These are phyloP conservation scores for Phytophthora cactorum DNA, from an alignment of 352 stramenopile genomes.

Conservation along the genomic window DNA sequence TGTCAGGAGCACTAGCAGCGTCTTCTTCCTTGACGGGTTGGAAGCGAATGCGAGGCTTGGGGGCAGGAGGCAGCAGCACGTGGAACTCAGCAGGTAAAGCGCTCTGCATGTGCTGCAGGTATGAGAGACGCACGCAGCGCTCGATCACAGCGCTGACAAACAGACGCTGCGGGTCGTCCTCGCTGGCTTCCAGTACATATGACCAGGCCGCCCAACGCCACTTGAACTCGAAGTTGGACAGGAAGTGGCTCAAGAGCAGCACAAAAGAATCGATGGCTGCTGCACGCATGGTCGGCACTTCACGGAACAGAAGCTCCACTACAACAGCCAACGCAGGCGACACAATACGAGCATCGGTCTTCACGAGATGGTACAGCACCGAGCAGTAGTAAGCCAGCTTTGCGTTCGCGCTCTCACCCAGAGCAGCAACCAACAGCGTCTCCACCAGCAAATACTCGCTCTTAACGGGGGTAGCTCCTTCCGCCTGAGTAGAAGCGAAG, in stretches of 20 bases:
- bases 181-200: conserved; percentile 76
- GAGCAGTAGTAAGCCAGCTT: conserved; percentile 74
- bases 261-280: conserved; percentile 69
- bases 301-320: conserved; percentile 85
- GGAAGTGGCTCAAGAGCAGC: conserved; percentile 82
- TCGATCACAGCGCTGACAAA: conserved; percentile 89
- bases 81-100: conserved; percentile 79
- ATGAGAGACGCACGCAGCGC: conserved; percentile 84
- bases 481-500: conserved; percentile 46
- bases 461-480: conserved; percentile 48
- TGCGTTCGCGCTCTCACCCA: conserved; percentile 51
- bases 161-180: conserved; percentile 83
- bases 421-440: conserved; percentile 64
- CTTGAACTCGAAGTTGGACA: conserved; percentile 91
- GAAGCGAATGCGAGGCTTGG: conserved; percentile 76
- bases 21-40: conserved; percentile 35
- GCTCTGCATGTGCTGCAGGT: conserved; percentile 85
- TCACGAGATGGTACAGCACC: conserved; percentile 81
- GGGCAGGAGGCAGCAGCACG: conserved; percentile 72
- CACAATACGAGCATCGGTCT: conserved; percentile 66
- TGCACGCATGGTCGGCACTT: conserved; percentile 78
- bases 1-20: conserved; percentile 6
- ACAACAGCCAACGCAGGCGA: conserved; percentile 82
- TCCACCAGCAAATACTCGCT: conserved; percentile 85
- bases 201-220: conserved; percentile 84